phyloP scores from a whole-genome alignment of 805 yeast genomes.

The Ogataea trehalophila region DNA sequence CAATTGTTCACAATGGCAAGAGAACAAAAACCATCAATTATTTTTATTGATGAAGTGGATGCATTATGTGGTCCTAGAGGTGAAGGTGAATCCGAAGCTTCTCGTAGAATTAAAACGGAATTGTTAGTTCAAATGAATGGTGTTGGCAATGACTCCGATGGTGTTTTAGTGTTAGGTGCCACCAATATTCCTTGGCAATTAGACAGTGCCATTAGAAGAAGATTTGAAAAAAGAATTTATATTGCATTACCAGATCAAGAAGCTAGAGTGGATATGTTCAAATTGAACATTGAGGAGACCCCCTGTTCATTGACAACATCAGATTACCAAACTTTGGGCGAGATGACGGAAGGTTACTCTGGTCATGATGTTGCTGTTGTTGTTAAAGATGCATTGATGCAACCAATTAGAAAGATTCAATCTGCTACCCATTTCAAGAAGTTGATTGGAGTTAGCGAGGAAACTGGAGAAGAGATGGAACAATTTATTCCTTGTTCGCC shows the following conservation, averaged over 20 bases:
- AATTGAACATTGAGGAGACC: constrained; percentile 84
- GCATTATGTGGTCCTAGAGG: constrained; percentile 98
- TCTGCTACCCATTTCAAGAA: constrained; percentile 91
- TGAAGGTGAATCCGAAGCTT: constrained; percentile 95
- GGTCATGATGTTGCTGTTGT: constrained; percentile 97
- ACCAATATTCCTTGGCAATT: constrained; percentile 99
- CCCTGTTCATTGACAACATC: constrained; percentile 72
- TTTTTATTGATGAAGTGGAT: constrained; percentile 96
- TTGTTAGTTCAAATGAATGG: constrained; percentile 98
- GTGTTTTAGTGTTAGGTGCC: constrained; percentile 93
- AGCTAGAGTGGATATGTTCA: constrained; percentile 91
- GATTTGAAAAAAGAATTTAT: constrained; percentile 93
- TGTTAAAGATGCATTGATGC: constrained; percentile 96
- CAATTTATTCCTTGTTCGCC: constrained; percentile 93
- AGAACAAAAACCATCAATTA: constrained; percentile 91
- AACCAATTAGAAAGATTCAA: constrained; percentile 93
- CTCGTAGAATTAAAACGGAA: constrained; percentile 93
- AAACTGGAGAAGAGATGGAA: constrained; percentile 30
- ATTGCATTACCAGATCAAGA: constrained; percentile 93
- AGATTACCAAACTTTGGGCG: constrained; percentile 76
- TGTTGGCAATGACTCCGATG: constrained; percentile 90
- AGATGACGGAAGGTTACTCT: constrained; percentile 94
- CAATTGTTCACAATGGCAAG: constrained; percentile 95
- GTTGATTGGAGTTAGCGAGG: constrained; percentile 39
- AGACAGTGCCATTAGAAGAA: constrained; percentile 94